phyloP scores from a whole-genome alignment of 2,329 filamentous ascomycete species.

The Emmonsiellopsis sp. region DNA sequence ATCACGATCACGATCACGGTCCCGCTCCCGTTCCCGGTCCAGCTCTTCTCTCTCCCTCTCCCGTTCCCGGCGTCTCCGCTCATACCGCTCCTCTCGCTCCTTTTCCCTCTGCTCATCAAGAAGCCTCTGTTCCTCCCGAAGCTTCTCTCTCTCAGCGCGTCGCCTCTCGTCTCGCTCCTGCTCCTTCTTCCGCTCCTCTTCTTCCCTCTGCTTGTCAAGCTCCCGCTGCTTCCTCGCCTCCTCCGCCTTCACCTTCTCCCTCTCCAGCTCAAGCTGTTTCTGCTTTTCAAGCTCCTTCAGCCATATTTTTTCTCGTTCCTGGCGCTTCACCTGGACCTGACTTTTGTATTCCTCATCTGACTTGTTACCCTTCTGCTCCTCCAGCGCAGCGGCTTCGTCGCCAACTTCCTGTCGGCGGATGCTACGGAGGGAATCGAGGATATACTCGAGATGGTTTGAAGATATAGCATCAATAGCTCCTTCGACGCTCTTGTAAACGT shows the following conservation, averaged over 20 bases:
- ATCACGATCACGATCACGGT: slow-evolving; percentile 22
- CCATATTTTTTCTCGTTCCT: slow-evolving; percentile 42
- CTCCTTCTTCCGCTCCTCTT: slow-evolving; percentile 39
- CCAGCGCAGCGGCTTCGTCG: slow-evolving; percentile 44
- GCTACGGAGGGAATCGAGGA: slow-evolving; percentile 46
- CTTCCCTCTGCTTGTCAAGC: slow-evolving; percentile 34
- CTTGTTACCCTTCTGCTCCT: slow-evolving; percentile 47
- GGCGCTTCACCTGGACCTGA: slow-evolving; percentile 43
- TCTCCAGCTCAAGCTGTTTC: slow-evolving; percentile 42
- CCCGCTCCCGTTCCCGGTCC: slow-evolving; percentile 14
- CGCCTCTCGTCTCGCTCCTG: slow-evolving; percentile 41
- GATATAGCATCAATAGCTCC: slow-evolving; percentile 45
- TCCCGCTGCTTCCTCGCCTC: slow-evolving; percentile 35
- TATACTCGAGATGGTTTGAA: slow-evolving; percentile 43
- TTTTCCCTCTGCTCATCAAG: slow-evolving; percentile 44
- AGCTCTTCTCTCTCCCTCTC: slow-evolving; percentile 22
- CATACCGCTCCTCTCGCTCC: slow-evolving; percentile 39
- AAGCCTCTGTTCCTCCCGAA: slow-evolving; percentile 44
- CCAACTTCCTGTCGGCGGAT: slow-evolving; percentile 50
- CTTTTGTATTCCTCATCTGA: slow-evolving; percentile 51
- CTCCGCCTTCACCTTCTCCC: slow-evolving; percentile 31
- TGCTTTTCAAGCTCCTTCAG: slow-evolving; percentile 38
- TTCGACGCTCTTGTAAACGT: slow-evolving; percentile 52
- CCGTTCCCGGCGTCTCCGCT: slow-evolving; percentile 32
- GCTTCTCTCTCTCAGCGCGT: slow-evolving; percentile 40